Evolutionary conservation across 495 filamentous ascomycete genomes (phyloP), one percentile per base, ranked within the genome.

Genomic region (Elaphomyces granulatus): DNA sequence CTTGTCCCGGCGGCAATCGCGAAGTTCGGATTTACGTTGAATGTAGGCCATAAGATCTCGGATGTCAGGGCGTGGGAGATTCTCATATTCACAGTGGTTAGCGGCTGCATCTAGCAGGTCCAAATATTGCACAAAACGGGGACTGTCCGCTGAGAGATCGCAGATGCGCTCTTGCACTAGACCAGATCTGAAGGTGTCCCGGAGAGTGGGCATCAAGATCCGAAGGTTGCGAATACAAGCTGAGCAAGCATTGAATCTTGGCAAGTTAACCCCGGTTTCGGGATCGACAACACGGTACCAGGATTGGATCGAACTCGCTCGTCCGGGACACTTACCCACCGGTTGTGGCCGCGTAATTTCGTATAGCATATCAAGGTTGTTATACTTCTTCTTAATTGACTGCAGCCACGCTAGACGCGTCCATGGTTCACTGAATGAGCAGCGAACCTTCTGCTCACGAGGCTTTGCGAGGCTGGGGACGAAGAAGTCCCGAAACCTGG

Each of bases 351-450:
- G 72, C 42, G 37, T 80, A 52, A 50, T 60, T 48, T 65, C 54
- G 26, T 70, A 68, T 6, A 83, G 60, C 15, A 81, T 59, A 20
- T 70, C 64, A 10, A 75, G 58, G 41, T 70, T 61, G 36, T 57
- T 52, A 18, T 70, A 55, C 20, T 66, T 49, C 43, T 77, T 66
- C 49, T 75, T 73, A 40, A 75, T 62, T 15, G 70, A 76, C 32
- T 80, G 63, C 0, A 74, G 58, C 74, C 75, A 83, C 2, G 77
- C 78, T 4, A 81, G 60, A n/a, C 78, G 70, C 31, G 72, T 63
- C 78, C 78, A 83, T 8, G 71, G 64, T 15, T 66, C 64, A 38
- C 70, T 70, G 41, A 83, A 76, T 34, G 72, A 71, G 47, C 79
- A 83, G 20, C 59, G 50, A 12, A 67, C 60, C 32, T 59, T 56